Evolutionary conservation across 202 grass and related monocot genomes (phyloP), one percentile per base, ranked within the genome.

Genomic region (Eragrostis tef): DNA sequence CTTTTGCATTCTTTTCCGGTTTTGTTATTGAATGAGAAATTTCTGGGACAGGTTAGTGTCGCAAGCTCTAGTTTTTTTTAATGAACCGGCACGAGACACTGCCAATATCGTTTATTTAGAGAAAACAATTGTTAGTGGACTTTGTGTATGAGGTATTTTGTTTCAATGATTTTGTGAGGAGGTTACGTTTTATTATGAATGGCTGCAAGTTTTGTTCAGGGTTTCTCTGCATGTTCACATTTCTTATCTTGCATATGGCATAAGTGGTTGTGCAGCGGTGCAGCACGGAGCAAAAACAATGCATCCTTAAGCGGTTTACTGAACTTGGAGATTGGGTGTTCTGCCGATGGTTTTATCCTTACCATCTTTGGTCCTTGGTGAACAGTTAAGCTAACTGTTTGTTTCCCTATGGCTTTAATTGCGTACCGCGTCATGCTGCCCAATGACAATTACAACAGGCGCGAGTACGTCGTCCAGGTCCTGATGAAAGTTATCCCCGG

Each of bases 401-500:
- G 34, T 79, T 11, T 34, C 60, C 51, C 47, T n/a, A 73, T 53
- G 9, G 17, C 5, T 53, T 84, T 67, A 67, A 13, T 64, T 53
- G 25, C 67, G 9, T 99, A 89, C 59, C 77, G 87, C 0, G 91
- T 99, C 1, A 85, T 99, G 24, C 84, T 99, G 64, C 96, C 96
- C 64, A 96, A 99, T 17, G 93, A 96, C 58, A 90, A 96, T 61
- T 90, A 88, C 72, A 99, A 96, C 81, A 96, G 89, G 83, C 89
- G 93, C 0, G 93, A 99, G 83, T 99, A 99, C 1, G 97, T 99
- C 3, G 97, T 99, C 76, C 83, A 96, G 73, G 97, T 99, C 73
- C 86, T 99, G 86, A 96, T 96, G 93, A 96, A 99, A 66, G 93
- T 98, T 53, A 99, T 99, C 63, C 96, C 93, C 1, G 96, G 93